Conservation (phyloP, 2,329 filamentous ascomycete genomes). For the Fusarium chuoi region DNA sequence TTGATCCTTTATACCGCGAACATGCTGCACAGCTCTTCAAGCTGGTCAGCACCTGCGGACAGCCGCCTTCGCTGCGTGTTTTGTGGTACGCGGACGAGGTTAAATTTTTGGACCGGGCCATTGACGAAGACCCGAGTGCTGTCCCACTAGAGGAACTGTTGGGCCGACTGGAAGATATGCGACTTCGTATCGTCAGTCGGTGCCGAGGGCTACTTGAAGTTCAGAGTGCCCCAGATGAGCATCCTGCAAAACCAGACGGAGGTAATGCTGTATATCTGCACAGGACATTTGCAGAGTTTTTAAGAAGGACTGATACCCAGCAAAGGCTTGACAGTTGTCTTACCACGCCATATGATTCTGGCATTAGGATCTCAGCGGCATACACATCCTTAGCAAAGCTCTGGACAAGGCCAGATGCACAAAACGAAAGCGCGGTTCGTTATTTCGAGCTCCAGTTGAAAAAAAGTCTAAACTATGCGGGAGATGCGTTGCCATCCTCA, state of each 20-base stretch:
- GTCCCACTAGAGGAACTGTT: accelerated
- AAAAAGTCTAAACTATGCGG: background rate
- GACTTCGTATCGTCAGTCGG: constrained; percentile 2
- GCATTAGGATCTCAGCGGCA: background rate
- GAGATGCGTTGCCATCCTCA: accelerated
- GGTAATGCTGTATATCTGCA: background rate
- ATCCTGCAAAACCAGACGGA: accelerated
- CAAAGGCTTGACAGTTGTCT: background rate
- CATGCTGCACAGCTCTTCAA: constrained; percentile 6
- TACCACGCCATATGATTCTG: background rate
- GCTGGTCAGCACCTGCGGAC: background rate
- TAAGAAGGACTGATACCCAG: accelerated
- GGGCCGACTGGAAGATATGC: background rate
- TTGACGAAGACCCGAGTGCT: background rate
- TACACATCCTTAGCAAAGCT: background rate
- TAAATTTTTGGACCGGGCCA: background rate
- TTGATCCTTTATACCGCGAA: background rate
- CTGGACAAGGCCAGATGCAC: accelerated
- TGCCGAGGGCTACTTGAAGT: constrained; percentile 15
- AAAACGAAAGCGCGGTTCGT: accelerated
- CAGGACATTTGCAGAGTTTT: background rate
- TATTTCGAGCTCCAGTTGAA: accelerated
- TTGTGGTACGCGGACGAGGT: constrained; percentile 21
- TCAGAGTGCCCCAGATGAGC: background rate
- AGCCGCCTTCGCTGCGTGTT: background rate